Evolutionary conservation across 2,329 filamentous ascomycete species (phyloP), one percentile per base, ranked within the genome.

Genomic region (Claviceps spartinae): DNA sequence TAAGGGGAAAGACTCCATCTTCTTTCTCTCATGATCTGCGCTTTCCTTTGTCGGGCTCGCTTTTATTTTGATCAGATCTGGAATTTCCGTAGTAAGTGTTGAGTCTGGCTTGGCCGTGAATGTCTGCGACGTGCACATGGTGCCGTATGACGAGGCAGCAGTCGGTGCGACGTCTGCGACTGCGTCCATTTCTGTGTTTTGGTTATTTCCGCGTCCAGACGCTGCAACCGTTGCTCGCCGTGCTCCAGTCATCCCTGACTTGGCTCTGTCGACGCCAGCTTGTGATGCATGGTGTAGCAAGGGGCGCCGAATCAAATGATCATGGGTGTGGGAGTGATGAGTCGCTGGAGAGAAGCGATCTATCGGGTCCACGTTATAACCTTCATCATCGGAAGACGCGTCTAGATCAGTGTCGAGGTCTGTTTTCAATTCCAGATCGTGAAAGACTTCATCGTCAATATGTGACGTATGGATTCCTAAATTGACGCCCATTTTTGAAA

Each of bases 391-490:
- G 20, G 62, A 60, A 8, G 61, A 58, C 2, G 55, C 58, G n/a
- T 64, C 63, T 13, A 59, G 60, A n/a, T 69, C 66, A 7, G 60
- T 60, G 38, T 65, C 65, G 1, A 59, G 62, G 11, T 62, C 59
- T 5, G 61, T 58, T 11, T 68, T 65, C 2, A 60, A 62, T 40
- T 57, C 59, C 8, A 63, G 59, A 24, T 69, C 64, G 11, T 73
- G 70, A 4, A 86, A 70, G 11, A 85, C 75, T 24, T 80, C 77
- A 52, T 79, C 75, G 8, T 81, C 75, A 2, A 94, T 68, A 52
- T 81, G 80, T 57, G 89, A 85, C 3, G 86, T 89, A 56, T 83
- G 82, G 67, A 91, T 90, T 1, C 84, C 83, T 55, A 88, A 73
- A 57, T 73, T 86, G 22, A 86, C 74, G 3, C 82, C 82, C 47